Conservation (phyloP, 2,329 filamentous ascomycete genomes). For the Thermothelomyces thermophilus region DNA sequence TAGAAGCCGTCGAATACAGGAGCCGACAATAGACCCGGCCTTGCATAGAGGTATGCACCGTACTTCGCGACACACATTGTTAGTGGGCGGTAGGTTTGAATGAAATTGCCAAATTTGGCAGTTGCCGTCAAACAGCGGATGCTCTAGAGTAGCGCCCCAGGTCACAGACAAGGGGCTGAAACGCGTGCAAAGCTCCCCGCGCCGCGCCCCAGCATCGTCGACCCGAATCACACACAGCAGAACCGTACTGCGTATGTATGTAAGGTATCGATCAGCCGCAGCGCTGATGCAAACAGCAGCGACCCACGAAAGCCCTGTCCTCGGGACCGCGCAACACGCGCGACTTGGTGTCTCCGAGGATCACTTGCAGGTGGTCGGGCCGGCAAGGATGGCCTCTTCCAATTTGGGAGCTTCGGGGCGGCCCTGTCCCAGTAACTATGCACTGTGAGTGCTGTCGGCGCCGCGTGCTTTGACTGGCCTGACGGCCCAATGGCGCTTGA, state of each 20-base stretch:
- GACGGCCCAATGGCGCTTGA: background rate
- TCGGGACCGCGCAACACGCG: too few species aligned
- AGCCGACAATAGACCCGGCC: too few species aligned
- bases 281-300: background rate
- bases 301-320: too few species aligned
- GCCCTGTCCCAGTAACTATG: background rate
- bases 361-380: background rate
- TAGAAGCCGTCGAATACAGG: too few species aligned
- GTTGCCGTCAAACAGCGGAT: background rate
- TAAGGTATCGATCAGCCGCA: conserved; percentile 2
- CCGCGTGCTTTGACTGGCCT: background rate
- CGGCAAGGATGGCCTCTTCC: background rate
- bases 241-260: too few species aligned
- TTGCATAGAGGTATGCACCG: too few species aligned
- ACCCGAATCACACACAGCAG: background rate
- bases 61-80: too few species aligned
- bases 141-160: background rate
- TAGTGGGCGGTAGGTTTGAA: too few species aligned
- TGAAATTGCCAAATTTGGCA: background rate
- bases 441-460: background rate
- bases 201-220: background rate
- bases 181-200: background rate
- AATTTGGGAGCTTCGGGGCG: too few species aligned
- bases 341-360: too few species aligned
- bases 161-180: background rate